Evolutionary conservation across 2,329 filamentous ascomycete genomes (phyloP).

Genomic region (Epichloe amarillans): DNA sequence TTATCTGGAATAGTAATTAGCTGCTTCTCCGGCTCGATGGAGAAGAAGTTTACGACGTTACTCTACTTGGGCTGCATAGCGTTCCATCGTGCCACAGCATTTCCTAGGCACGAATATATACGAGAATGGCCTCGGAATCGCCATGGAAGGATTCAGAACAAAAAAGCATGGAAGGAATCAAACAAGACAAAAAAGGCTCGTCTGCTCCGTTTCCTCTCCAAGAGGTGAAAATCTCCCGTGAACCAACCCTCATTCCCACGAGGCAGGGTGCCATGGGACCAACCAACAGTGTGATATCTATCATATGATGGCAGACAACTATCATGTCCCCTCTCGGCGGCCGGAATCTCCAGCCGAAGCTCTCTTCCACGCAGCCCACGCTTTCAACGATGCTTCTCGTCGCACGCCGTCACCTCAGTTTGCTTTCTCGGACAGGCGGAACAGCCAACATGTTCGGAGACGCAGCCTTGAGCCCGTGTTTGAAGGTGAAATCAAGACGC

Average conservation of each 20-base stretch:
- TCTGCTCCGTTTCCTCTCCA: not conserved
- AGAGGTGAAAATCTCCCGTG: not conserved
- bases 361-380: not conserved
- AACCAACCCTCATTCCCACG: not conserved
- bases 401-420: conserved; percentile 4
- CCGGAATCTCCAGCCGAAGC: conserved; percentile 1
- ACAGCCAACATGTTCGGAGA: not conserved
- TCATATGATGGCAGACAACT: conserved; percentile 1
- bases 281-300: not conserved
- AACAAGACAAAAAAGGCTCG: not conserved
- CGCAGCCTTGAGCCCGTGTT: conserved; percentile 5
- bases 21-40: not conserved
- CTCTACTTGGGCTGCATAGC: conserved; percentile 1
- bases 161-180: not conserved
- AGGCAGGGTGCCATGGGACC: not conserved
- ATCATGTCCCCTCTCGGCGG: not conserved
- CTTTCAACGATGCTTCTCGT: not conserved
- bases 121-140: not conserved
- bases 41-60: not conserved
- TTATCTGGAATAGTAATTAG: not conserved
- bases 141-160: not conserved
- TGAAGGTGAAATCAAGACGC: not conserved
- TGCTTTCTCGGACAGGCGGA: conserved; percentile 1
- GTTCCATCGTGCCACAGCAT: not conserved
- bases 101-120: not conserved